Conservation (phyloP, 2,329 filamentous ascomycete species). For the Colletotrichum sp. region DNA sequence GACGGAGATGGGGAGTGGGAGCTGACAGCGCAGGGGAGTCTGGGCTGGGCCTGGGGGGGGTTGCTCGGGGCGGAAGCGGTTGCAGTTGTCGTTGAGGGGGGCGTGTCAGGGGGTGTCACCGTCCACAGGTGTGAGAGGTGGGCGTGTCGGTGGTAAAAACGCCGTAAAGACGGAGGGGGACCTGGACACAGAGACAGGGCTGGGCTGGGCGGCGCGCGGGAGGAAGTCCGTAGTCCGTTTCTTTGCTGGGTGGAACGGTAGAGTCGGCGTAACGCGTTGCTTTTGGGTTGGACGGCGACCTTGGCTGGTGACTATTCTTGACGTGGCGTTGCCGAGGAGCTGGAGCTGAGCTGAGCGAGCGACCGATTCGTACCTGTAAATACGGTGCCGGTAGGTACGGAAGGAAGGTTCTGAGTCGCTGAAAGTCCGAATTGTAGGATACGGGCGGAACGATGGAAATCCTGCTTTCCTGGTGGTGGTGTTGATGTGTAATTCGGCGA, state of each 20-base stretch:
- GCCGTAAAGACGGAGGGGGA: not conserved
- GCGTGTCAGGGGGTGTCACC: not conserved
- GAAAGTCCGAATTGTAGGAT: not conserved
- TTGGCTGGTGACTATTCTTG: constrained; percentile 6
- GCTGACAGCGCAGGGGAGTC: constrained; percentile 3
- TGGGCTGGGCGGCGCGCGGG: not conserved
- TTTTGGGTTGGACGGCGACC: not conserved
- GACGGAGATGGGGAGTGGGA: constrained; percentile 7
- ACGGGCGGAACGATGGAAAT: not conserved
- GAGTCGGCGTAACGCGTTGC: not conserved
- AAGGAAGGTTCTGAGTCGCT: not conserved
- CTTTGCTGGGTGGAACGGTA: not conserved
- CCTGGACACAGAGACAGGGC: constrained; percentile 1
- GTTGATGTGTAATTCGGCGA: constrained; percentile 1
- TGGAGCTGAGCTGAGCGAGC: not conserved
- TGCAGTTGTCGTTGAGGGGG: not conserved
- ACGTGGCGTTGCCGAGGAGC: constrained; percentile 13
- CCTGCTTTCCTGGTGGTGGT: constrained; percentile 1
- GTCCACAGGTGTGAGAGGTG: not conserved
- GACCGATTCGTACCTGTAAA: not conserved
- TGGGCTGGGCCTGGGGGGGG: not conserved
- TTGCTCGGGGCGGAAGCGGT: not conserved
- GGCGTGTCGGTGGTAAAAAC: not conserved
- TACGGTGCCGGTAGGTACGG: not conserved
- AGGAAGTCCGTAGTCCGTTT: constrained; percentile 10